phyloP scores from a whole-genome alignment of 495 filamentous ascomycete species.

The Coniosporium apollinis region DNA sequence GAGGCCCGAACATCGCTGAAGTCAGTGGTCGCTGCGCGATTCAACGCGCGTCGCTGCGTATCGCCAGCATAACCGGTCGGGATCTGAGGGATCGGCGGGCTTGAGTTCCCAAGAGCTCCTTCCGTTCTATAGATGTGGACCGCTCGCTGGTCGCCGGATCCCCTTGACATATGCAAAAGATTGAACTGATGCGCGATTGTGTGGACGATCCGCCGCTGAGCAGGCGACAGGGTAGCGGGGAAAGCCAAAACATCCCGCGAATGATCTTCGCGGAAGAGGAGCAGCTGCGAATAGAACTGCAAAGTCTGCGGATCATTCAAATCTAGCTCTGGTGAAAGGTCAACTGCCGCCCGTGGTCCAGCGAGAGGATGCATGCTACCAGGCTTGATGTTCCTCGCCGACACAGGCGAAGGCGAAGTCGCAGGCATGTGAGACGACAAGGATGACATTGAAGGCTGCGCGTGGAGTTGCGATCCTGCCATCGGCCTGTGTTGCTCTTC shows the following conservation, averaged over 20 bases:
- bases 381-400: constrained; percentile 42
- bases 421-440: constrained; percentile 53
- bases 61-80: constrained; percentile 50
- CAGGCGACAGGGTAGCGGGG: constrained; percentile 58
- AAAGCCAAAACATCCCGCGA: constrained; percentile 68
- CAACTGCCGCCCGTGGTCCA: neutral
- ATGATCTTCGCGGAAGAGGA: constrained; percentile 70
- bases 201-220: constrained; percentile 77
- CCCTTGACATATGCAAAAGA: constrained; percentile 74
- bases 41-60: constrained; percentile 60
- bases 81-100: constrained; percentile 45
- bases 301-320: constrained; percentile 83
- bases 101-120: constrained; percentile 34
- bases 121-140: constrained; percentile 69
- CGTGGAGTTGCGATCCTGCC: constrained; percentile 45
- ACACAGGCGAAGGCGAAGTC: constrained; percentile 57
- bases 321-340: constrained; percentile 42
- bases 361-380: constrained; percentile 28
- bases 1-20: constrained; percentile 77
- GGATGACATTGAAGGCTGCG: constrained; percentile 71
- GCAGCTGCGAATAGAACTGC: constrained; percentile 72
- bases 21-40: constrained; percentile 93
- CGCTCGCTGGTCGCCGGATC: constrained; percentile 68
- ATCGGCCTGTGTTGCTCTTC: constrained; percentile 89
- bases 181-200: constrained; percentile 91